Base-by-base conservation (phyloP, 805 yeast species). In the Kregervanrija fluxuum region DNA sequence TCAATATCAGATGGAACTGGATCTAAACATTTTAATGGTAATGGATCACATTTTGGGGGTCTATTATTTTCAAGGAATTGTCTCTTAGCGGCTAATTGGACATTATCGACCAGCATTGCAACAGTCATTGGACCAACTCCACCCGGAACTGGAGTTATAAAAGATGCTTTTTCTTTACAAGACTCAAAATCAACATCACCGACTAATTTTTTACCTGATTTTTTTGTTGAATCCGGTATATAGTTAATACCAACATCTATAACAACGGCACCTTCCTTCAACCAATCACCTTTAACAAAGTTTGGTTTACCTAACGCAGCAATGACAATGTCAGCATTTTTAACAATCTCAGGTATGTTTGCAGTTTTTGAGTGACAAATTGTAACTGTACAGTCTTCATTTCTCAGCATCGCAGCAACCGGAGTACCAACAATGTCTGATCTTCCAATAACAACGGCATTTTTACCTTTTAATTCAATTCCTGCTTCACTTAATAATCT, bases 91-190 rank as follows among this genome's bases (percentile, higher is more conserved):
- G 90, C 83, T 44, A 70, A 65, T 34, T 80, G 68, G 30, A 85
- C 89, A 61, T 85, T 85, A 52, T 79, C 79, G 62, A 83, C 76
- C 45, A 85, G 69, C 79, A 82, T 81, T 28, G 93, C 93, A 38
- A 85, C 91, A 11, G 95, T 85, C 95, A 85, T 85, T 59, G 95
- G 95, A 42, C 95, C 95, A 51, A 85, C 95, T 53, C 95, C 95
- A 61, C 95, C 95, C 42, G 95, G 95, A 47, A 85, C 95, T 9
- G 95, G 95, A n/a, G 95, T 85, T 51, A 85, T 70, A 54, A 73
- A 71, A 8, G 81, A 70, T 4, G 89, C 81, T 51, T 70, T 75
- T 34, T 68, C 64, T 42, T 68, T 65, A 45, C 82, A 79, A 33
- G 73, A 65, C 40, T 72, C 79, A 52, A 71, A 83, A 46, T 83